A percentile compares a stretch with the other conserved stretches of the same genome.
These are phyloP conservation scores for Crassisporium funariophilum DNA, from an alignment of 768 basidiomycete genomes.

Conservation along the genomic window DNA sequence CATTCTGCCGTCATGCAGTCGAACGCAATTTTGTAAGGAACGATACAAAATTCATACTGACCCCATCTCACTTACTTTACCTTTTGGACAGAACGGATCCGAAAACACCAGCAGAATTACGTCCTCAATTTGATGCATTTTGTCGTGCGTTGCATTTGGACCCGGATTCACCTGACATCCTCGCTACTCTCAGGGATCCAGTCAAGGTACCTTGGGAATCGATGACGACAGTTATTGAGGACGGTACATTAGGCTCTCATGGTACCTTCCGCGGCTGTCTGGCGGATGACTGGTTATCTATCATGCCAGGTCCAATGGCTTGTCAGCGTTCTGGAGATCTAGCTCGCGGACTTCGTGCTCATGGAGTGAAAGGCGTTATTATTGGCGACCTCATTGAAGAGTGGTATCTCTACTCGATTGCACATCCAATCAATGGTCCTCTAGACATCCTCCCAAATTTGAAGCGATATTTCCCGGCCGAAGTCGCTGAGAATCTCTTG, in stretches of 20 bases:
- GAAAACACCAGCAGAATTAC: conserved; percentile 58
- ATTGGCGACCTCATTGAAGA: conserved; percentile 75
- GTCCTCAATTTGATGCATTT: conserved; percentile 65
- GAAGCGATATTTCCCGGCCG: conserved; percentile 57
- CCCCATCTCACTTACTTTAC: not conserved
- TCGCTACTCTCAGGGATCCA: conserved; percentile 54
- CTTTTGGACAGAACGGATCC: conserved; percentile 46
- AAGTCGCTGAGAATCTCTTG: conserved; percentile 48
- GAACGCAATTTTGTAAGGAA: conserved; percentile 69
- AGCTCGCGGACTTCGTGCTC: conserved; percentile 51
- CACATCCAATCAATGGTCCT: conserved; percentile 54
- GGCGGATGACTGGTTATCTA: conserved; percentile 59
- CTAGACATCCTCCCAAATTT: conserved; percentile 60
- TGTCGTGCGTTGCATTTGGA: conserved; percentile 59
- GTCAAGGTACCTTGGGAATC: conserved; percentile 45
- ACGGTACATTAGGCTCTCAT: conserved; percentile 51
- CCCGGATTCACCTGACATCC: conserved; percentile 47
- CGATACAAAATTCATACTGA: not conserved
- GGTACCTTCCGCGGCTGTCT: conserved; percentile 73
- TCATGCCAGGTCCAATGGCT: conserved; percentile 57
- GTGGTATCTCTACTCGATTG: conserved; percentile 78
- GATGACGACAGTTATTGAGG: conserved; percentile 62
- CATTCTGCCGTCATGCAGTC: conserved; percentile 69
- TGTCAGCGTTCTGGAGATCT: conserved; percentile 69
- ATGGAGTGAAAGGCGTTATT: conserved; percentile 61